Evolutionary conservation across 352 stramenopile genomes (phyloP), one percentile per base, ranked within the genome.

Genomic region (Pythium graminicola): DNA sequence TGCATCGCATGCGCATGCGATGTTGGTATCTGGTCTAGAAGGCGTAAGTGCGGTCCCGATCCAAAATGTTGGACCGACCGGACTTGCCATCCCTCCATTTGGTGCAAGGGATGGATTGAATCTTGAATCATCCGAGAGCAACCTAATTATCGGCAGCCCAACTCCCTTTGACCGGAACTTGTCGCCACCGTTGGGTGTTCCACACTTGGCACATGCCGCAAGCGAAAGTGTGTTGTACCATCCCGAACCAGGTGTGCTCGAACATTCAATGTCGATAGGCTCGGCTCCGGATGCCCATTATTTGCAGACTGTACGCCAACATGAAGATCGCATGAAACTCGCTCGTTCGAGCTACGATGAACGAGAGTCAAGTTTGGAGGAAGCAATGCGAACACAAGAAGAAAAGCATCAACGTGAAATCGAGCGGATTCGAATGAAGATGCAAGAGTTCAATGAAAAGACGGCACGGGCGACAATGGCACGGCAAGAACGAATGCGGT

Each of bases 341-440:
- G 70, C 72, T 1, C 62, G 73, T 13, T 73, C 68, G 26, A 66
- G 72, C 16, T 86, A 81, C 45, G 70, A 89, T 33, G 79, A 89
- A 44, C 64, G 64, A n/a, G 77, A 89, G 53, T 81, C 74, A 10
- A 88, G 68, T 22, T 56, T 89, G 16, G 81, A 88, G 23, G 76
- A 73, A 13, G 78, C 72, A 17, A 89, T 91, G 35, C 75, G 78
- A 38, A 86, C 65, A 35, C 79, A 89, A 61, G 76, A 90, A 48
- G 79, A 90, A 38, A 89, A 90, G 35, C 82, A 93, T 40, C 68
- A 90, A 54, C 77, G 77, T 33, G 82, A 93, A 65, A 81, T 93
- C 36, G 79, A 90, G 59, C 76, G 76, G 0, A 89, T 89, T 31
- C 70, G 77, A 19, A 80, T 81, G 54, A 87, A 89, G 46, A 89